phyloP scores from a whole-genome alignment of 2,329 filamentous ascomycete species.

The Penicillium sp. region DNA sequence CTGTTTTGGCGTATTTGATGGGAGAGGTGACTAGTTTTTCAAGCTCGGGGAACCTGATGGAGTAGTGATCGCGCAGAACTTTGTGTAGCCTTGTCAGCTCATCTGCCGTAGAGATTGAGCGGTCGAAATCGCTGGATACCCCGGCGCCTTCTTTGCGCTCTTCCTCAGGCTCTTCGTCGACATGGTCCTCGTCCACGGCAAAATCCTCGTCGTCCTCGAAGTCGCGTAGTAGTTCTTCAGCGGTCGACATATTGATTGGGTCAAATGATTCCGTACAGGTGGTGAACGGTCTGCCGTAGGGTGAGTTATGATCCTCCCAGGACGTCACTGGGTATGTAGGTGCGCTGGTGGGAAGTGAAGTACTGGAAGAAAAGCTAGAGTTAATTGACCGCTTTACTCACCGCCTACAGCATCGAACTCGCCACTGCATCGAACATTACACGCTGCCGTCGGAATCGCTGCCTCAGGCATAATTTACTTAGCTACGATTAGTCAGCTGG shows the following conservation, averaged over 20 bases:
- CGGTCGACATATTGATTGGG: slow-evolving; percentile 82
- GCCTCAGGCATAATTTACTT: too few relatives aligned
- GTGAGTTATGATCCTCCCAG: neutral
- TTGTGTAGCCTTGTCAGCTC: slow-evolving; percentile 94
- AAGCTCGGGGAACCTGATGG: slow-evolving; percentile 85
- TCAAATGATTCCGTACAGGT: neutral
- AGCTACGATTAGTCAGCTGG: slow-evolving; percentile 20
- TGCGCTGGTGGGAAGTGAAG: neutral
- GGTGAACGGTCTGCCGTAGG: neutral
- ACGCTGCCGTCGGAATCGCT: too few relatives aligned
- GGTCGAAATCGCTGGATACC: slow-evolving; percentile 74
- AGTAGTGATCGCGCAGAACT: slow-evolving; percentile 94
- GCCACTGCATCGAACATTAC: too few relatives aligned
- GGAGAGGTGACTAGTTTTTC: slow-evolving; percentile 87
- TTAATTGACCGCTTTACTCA: neutral
- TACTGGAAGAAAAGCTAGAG: slow-evolving; percentile 4
- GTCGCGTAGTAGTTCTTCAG: slow-evolving; percentile 87
- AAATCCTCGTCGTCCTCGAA: slow-evolving; percentile 77
- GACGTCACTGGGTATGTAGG: neutral
- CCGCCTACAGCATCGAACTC: neutral
- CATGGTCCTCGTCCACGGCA: slow-evolving; percentile 61
- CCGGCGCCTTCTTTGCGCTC: slow-evolving; percentile 60
- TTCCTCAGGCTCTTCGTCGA: slow-evolving; percentile 60
- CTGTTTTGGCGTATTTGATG: slow-evolving; percentile 91
- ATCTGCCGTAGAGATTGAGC: slow-evolving; percentile 88